phyloP scores from a whole-genome alignment of 192 early-diverging fungal genomes.

The Spizellomyces punctatus region DNA sequence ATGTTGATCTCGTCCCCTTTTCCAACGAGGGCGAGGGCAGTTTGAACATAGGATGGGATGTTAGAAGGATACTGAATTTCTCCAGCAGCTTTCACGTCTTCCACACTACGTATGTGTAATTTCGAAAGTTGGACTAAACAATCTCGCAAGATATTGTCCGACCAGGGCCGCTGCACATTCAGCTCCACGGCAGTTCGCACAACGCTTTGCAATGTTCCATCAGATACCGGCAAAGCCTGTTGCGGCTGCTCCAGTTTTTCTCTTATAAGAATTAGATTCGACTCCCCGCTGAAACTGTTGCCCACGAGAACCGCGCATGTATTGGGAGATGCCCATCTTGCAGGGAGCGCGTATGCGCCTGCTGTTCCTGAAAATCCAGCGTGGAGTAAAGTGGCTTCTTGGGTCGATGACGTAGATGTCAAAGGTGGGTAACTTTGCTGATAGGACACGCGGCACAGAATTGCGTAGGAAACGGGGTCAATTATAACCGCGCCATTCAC shows the following conservation, averaged over 20 bases:
- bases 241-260: not conserved
- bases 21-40: conserved; percentile 3
- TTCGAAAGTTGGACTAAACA: conserved; percentile 15
- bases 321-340: too few relatives aligned
- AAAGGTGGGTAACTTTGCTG: too few relatives aligned
- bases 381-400: too few relatives aligned
- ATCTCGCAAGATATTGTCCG: conserved; percentile 20
- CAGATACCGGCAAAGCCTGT: not conserved
- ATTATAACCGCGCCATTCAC: conserved; percentile 7
- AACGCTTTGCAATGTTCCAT: conserved; percentile 1
- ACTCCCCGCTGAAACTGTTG: conserved; percentile 7
- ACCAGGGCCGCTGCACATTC: conserved; percentile 26
- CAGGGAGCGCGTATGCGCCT: too few relatives aligned
- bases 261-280: not conserved
- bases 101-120: conserved; percentile 13
- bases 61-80: not conserved
- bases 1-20: not conserved
- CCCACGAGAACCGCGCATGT: conserved; percentile 9
- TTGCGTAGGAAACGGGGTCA: conserved; percentile 14
- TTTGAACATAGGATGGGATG: conserved; percentile 26
- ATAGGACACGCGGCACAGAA: too few relatives aligned
- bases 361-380: too few relatives aligned
- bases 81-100: conserved; percentile 8
- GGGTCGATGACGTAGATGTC: too few relatives aligned
- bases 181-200: conserved; percentile 7